phyloP scores from a whole-genome alignment of 306 rosid species.

The Vigna nakashimae region DNA sequence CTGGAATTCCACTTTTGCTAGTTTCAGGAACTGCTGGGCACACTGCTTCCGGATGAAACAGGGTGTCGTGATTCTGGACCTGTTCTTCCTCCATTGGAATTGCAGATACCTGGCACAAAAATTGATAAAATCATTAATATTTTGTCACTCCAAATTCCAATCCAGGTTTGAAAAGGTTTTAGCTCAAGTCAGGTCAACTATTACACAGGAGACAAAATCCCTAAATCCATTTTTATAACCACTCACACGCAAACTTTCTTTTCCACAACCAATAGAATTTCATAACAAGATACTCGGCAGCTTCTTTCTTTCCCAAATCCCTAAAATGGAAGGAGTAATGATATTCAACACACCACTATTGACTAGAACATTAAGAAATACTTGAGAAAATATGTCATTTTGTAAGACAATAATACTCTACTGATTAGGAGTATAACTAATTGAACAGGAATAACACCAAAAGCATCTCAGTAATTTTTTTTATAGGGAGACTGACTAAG shows the following conservation, averaged over 20 bases:
- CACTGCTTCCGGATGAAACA: conserved; percentile 56
- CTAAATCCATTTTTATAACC: conserved; percentile 1
- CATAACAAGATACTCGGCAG: background rate
- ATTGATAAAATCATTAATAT: conserved; percentile 33
- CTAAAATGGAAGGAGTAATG: background rate
- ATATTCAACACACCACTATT: conserved; percentile 16
- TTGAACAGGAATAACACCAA: conserved; percentile 22
- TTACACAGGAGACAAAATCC: conserved; percentile 25
- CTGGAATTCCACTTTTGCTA: conserved; percentile 56
- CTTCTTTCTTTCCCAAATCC: conserved; percentile 1
- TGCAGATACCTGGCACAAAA: conserved; percentile 65
- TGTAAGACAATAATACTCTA: background rate
- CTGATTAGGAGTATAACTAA: conserved; percentile 25
- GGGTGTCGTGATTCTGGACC: conserved; percentile 59
- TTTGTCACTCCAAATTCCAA: background rate
- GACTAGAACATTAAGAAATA: conserved; percentile 13
- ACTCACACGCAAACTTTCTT: background rate
- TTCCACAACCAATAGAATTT: conserved; percentile 29
- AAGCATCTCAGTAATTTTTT: background rate
- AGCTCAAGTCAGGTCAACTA: conserved; percentile 25
- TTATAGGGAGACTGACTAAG: background rate
- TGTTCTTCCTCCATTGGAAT: conserved; percentile 79
- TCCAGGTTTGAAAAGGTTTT: background rate
- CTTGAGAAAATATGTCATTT: conserved; percentile 24
- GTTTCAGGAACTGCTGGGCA: conserved; percentile 58